Percentiles rank a stretch among this genome's conserved stretches.
Evolutionary conservation across 1,139 yeast species (phyloP).

Genomic region (Arxiozyma heterogenica): DNA sequence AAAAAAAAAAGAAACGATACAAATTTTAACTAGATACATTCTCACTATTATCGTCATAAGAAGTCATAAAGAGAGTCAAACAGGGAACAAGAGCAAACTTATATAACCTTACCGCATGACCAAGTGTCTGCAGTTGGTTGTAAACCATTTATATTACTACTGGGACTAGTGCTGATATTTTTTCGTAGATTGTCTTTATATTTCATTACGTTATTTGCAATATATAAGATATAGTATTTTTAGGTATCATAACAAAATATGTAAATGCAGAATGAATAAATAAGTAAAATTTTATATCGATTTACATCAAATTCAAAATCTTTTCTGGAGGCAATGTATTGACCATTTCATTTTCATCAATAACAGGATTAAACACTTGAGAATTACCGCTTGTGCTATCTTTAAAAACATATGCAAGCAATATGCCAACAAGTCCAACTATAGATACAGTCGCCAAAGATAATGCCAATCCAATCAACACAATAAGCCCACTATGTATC

Average conservation of each 20-base stretch:
- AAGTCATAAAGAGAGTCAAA: neutral
- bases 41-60: neutral
- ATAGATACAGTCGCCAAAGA: conserved; percentile 73
- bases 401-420: conserved; percentile 40
- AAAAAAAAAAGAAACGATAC: neutral
- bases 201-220: too few relatives aligned
- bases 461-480: conserved; percentile 78
- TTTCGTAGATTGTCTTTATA: neutral
- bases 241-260: too few relatives aligned
- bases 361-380: conserved; percentile 34
- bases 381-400: conserved; percentile 19
- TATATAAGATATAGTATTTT: too few relatives aligned
- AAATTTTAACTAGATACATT: neutral
- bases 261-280: neutral
- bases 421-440: conserved; percentile 53
- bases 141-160: too few relatives aligned
- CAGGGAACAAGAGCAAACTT: neutral
- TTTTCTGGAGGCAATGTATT: conserved; percentile 55
- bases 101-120: neutral
- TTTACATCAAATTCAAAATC: conserved; percentile 34
- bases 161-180: neutral
- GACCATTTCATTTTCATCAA: conserved; percentile 52
- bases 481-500: conserved; percentile 62
- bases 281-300: too few relatives aligned
- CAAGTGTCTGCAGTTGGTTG: too few relatives aligned